These are phyloP conservation scores for Solanum sitiens DNA, from an alignment of 257 asterid species.

Conservation along the genomic window DNA sequence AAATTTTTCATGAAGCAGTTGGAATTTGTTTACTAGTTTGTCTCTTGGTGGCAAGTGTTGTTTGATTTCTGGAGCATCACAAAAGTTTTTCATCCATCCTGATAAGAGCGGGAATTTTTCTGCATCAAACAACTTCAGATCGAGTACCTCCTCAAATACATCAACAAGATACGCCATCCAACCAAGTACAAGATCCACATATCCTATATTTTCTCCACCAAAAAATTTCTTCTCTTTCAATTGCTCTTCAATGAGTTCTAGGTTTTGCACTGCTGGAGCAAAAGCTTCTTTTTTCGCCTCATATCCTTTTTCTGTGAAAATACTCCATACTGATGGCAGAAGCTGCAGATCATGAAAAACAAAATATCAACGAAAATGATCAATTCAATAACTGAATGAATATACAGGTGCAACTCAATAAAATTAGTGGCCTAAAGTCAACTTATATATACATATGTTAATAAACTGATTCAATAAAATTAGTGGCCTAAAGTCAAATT, in stretches of 20 bases:
- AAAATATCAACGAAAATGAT: not conserved
- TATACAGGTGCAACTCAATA: no score
- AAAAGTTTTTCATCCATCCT: conserved; percentile 39
- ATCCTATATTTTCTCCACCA: conserved; percentile 54
- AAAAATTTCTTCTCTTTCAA: conserved; percentile 46
- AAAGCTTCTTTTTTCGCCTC: conserved; percentile 34
- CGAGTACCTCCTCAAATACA: conserved; percentile 35
- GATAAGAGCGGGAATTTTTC: conserved; percentile 32
- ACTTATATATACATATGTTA: no score
- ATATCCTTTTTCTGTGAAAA: conserved; percentile 21
- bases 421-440: no score
- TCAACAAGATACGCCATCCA: conserved; percentile 35
- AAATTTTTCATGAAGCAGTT: conserved; percentile 19
- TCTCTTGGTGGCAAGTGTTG: conserved; percentile 57
- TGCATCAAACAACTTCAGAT: conserved; percentile 25
- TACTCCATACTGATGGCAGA: conserved; percentile 24
- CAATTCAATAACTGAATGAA: not conserved
- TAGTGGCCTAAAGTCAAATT: no score
- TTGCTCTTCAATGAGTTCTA: conserved; percentile 34
- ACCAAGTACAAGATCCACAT: conserved; percentile 49
- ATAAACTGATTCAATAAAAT: no score
- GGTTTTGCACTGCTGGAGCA: conserved; percentile 21
- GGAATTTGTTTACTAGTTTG: conserved; percentile 38
- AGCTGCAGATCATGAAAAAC: conserved; percentile 21
- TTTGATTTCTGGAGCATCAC: conserved; percentile 33